Evolutionary conservation across 345 rosid species (phyloP).

Genomic region (Nasturtium officinale): DNA sequence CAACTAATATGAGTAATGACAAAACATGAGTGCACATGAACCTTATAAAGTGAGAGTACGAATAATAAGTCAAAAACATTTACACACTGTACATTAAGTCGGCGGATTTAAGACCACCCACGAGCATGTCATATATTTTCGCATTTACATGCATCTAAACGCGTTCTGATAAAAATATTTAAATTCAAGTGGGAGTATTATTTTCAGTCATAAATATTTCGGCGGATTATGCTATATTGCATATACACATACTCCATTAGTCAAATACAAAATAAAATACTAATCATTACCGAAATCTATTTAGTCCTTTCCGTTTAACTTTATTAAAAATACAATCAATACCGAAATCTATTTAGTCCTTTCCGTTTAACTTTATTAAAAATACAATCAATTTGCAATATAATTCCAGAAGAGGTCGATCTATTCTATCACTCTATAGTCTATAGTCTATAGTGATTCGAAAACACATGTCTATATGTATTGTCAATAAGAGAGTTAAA

Average conservation of each 20-base stretch:
- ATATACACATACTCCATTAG: not conserved
- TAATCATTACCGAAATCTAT: not conserved
- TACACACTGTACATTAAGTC: slow-evolving; percentile 19
- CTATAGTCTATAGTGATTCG: too few relatives aligned
- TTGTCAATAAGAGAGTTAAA: slow-evolving; percentile 1
- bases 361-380: not conserved
- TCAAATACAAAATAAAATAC: not conserved
- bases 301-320: not conserved
- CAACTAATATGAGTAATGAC: slow-evolving; percentile 30
- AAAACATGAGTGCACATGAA: slow-evolving; percentile 44
- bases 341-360: not conserved
- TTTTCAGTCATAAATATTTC: not conserved
- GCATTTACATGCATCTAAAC: slow-evolving; percentile 12
- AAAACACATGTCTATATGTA: not conserved
- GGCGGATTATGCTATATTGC: not conserved
- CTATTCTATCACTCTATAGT: not conserved
- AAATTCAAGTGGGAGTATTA: not conserved
- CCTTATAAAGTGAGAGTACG: slow-evolving; percentile 20
- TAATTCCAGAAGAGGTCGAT: not conserved
- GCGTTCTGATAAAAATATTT: not conserved
- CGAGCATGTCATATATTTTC: slow-evolving; percentile 8
- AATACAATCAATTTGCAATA: not conserved
- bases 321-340: not conserved
- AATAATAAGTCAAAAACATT: slow-evolving; percentile 25
- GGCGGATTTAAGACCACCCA: slow-evolving; percentile 42